Base-by-base conservation (phyloP, 1,139 yeast species). In the Candida neerlandica region DNA sequence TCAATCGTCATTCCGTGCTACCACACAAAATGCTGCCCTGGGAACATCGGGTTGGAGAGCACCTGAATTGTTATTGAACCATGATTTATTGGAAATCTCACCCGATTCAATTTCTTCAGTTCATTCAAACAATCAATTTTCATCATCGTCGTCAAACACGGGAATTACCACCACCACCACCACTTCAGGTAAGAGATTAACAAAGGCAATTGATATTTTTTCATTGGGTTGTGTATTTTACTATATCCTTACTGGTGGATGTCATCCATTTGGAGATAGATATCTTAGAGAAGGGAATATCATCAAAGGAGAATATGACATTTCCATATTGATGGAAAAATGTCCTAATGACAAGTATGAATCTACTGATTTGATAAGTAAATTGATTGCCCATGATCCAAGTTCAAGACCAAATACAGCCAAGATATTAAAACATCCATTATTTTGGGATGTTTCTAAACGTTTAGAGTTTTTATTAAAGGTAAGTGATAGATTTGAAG, bases 11-110 rank as follows among this genome's bases (percentile, higher is more conserved):
- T 94, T 94, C 65, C 80, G 94, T 55, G 96, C 97, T 0, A 92
- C 97, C 0, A 85, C 94, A 0, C 91, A 91, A 29, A 87, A 90
- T 61, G 96, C 96, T 10, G 96, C 97, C 0, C 74, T 73, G 58
- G 99, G 99, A 2, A 94, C 99, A 0, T 82, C 94, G 6, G 99
- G 99, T 1, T 94, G 99, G 99, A 80, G 98, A 58, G 98, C 99
- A 0, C 99, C 99, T 0, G 99, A 94, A 63, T 72, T 94, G 34
- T 69, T 89, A 40, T 71, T 82, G 44, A 70, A 72, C 51, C 74
- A 73, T 40, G 78, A 74, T 47, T 64, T 71, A 45, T 57, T 64
- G 15, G 80, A 72, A 45, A 23, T 43, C 9, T 70, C 79, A 1
- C 76, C 77, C 0, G 76, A 71, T 37, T 67, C 77, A 1, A 62